phyloP scores from a whole-genome alignment of 148 eudicot species.

The Vaccinium vitisidaea region DNA sequence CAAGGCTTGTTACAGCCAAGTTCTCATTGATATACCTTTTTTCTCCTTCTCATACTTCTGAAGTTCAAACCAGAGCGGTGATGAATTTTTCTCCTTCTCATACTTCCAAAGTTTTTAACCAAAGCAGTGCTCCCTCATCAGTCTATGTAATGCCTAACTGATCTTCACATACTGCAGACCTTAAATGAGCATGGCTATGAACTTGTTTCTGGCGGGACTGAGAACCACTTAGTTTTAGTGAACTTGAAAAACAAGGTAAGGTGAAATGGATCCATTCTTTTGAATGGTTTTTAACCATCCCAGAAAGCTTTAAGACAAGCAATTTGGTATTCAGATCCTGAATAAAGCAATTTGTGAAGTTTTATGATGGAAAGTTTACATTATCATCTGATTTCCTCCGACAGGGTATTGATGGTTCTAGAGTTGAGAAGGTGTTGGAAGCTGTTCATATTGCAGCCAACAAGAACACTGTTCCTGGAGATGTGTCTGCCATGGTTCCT shows the following conservation, averaged over 20 bases:
- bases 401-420: conserved; percentile 98
- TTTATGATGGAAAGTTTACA: neutral
- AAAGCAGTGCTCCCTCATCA: neutral
- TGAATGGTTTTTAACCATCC: neutral
- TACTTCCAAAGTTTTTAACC: neutral
- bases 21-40: neutral
- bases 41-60: conserved; percentile 1
- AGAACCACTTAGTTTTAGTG: conserved; percentile 91
- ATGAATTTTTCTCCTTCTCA: neutral
- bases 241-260: conserved; percentile 89
- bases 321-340: neutral
- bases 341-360: neutral
- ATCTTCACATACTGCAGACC: conserved; percentile 52
- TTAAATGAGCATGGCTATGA: conserved; percentile 67
- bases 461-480: conserved; percentile 98
- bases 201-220: conserved; percentile 99
- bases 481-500: conserved; percentile 99
- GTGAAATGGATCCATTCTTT: neutral
- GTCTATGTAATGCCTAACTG: neutral
- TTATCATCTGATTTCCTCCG: conserved; percentile 4
- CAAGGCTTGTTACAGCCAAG: neutral
- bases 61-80: neutral
- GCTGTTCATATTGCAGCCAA: conserved; percentile 97
- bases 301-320: neutral
- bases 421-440: conserved; percentile 97